Percentiles rank a stretch among this genome's conserved stretches.
Conservation (phyloP, 1,284 basidiomycete genomes). For the Naganishia albida region DNA sequence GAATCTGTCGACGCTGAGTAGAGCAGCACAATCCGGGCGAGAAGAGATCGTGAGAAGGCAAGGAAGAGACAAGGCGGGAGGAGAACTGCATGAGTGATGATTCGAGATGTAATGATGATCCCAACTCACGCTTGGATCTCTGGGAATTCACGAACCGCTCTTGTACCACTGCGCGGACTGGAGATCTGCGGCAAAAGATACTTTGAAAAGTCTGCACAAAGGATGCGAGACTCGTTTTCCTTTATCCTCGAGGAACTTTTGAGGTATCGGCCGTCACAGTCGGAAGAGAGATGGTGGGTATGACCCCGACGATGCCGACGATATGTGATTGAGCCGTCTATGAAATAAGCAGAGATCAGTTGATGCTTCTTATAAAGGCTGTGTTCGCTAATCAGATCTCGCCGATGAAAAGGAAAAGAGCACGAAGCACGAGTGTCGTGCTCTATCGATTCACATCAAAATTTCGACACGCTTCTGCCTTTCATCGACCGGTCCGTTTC, state of each 20-base stretch:
- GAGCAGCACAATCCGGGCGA: background rate
- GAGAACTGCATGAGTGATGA: slow-evolving; percentile 9
- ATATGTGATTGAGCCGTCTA: background rate
- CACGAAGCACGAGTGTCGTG: background rate
- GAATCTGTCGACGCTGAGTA: slow-evolving; percentile 4
- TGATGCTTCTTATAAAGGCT: background rate
- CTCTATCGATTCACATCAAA: background rate
- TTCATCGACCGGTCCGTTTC: slow-evolving; percentile 1
- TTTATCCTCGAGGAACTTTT: slow-evolving; percentile 3
- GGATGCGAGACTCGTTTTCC: slow-evolving; percentile 3
- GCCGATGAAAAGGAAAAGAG: slow-evolving; percentile 11
- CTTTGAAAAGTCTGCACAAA: slow-evolving; percentile 2
- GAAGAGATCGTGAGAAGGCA: background rate
- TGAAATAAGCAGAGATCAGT: slow-evolving; percentile 3
- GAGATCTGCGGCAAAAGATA: slow-evolving; percentile 3
- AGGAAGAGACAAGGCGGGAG: background rate
- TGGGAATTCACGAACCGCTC: background rate
- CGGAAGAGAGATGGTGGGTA: background rate
- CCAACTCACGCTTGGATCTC: background rate
- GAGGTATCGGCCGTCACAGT: slow-evolving; percentile 1
- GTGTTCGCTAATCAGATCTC: background rate
- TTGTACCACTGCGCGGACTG: background rate
- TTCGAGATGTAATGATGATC: background rate
- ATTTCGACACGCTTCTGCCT: background rate
- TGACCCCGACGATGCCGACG: background rate